A percentile compares a stretch with the other conserved stretches of the same genome.
Evolutionary conservation across 2,329 filamentous ascomycete species (phyloP).

Genomic region (Aspergillus felis): DNA sequence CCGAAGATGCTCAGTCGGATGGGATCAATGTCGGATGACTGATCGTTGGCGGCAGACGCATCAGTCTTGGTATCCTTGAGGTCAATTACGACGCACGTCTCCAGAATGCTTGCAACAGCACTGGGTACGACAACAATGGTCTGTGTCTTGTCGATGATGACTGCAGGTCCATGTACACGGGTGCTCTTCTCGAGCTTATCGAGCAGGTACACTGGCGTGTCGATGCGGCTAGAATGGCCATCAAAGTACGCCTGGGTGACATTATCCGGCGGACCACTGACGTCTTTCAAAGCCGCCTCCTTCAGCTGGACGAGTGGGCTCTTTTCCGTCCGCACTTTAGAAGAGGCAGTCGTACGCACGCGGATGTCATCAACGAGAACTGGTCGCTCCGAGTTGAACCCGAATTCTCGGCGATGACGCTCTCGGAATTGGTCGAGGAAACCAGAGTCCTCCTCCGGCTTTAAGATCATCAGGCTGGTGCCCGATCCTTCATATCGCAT

Average conservation of each 20-base stretch:
- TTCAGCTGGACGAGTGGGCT: conserved; percentile 65
- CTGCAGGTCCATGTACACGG: conserved; percentile 62
- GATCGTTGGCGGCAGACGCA: conserved; percentile 8
- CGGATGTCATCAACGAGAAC: conserved; percentile 88
- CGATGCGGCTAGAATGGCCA: conserved; percentile 23
- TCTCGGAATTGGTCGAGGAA: conserved; percentile 79
- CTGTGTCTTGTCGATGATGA: conserved; percentile 70
- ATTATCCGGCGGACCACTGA: conserved; percentile 56
- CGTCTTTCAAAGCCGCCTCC: conserved; percentile 46
- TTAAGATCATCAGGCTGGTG: conserved; percentile 47
- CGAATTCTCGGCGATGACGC: conserved; percentile 87
- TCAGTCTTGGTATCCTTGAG: conserved; percentile 53
- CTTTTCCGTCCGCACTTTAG: conserved; percentile 58
- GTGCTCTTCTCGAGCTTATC: conserved; percentile 31
- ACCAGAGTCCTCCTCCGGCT: conserved; percentile 72
- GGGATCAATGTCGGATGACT: conserved; percentile 40
- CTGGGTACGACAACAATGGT: conserved; percentile 86
- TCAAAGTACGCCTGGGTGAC: conserved; percentile 36
- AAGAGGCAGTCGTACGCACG: conserved; percentile 75
- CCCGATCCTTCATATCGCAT: conserved; percentile 51
- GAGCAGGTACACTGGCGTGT: conserved; percentile 36
- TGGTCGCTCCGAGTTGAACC: conserved; percentile 79
- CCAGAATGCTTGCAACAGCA: conserved; percentile 70
- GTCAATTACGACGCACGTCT: conserved; percentile 87
- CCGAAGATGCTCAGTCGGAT: conserved; percentile 54